Percentiles rank a stretch among this genome's conserved stretches.
These are phyloP conservation scores for Elongisporangium prolatum DNA, from an alignment of 352 stramenopile genomes.

Conservation along the genomic window DNA sequence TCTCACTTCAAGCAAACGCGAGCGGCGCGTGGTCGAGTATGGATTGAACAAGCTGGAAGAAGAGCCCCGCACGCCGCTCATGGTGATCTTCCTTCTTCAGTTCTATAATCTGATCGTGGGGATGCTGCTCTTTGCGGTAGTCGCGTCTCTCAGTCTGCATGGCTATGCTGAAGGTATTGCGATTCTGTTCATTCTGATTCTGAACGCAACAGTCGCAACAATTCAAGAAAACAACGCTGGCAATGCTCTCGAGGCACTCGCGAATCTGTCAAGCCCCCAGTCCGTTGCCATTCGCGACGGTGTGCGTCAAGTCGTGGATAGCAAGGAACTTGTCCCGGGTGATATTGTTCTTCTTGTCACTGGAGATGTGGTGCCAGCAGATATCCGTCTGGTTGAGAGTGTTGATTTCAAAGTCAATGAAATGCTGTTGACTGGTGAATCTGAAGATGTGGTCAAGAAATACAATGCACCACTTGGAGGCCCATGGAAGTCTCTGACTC, in stretches of 20 bases:
- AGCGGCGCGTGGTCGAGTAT: constrained; percentile 13
- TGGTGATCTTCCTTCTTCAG: constrained; percentile 41
- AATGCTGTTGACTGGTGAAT: constrained; percentile 89
- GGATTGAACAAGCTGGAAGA: constrained; percentile 34
- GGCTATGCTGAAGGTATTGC: constrained; percentile 38
- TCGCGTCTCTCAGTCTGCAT: constrained; percentile 23
- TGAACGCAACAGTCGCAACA: constrained; percentile 35
- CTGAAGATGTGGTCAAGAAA: constrained; percentile 56
- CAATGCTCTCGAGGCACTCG: constrained; percentile 36
- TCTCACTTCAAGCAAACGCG: constrained; percentile 13
- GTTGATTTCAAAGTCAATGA: constrained; percentile 83
- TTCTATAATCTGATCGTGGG: constrained; percentile 50
- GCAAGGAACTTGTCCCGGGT: constrained; percentile 43
- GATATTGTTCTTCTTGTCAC: constrained; percentile 73
- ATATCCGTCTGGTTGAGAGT: constrained; percentile 82
- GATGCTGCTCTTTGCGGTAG: constrained; percentile 28
- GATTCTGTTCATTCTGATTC: constrained; percentile 39
- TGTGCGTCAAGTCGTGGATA: constrained; percentile 28
- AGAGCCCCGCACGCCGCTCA: constrained; percentile 27
- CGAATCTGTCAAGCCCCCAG: constrained; percentile 30
- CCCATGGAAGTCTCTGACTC: constrained; percentile 25
- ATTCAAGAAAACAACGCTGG: constrained; percentile 34
- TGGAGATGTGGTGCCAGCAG: constrained; percentile 88
- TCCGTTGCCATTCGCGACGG: constrained; percentile 34
- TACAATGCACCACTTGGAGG: constrained; percentile 15